Percentiles rank a stretch among this genome's conserved stretches.
These are phyloP conservation scores for Quercus mongolica DNA, from an alignment of 306 rosid genomes.

Conservation along the genomic window DNA sequence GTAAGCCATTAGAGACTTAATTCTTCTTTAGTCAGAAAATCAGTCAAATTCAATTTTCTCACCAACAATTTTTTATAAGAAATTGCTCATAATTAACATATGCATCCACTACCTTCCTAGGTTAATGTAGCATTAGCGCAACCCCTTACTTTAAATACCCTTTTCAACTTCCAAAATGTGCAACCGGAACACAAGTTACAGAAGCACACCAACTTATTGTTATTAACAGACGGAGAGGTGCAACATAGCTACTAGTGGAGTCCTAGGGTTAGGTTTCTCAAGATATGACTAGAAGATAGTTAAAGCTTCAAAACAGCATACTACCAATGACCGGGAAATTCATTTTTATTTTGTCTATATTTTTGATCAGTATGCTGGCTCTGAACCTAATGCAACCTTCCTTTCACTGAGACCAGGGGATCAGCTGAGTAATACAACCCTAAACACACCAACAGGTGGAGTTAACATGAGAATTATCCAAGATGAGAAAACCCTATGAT, in stretches of 20 bases:
- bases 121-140: neutral
- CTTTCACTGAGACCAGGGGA: conserved; percentile 26
- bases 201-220: neutral
- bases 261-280: neutral
- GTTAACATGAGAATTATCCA: conserved; percentile 37
- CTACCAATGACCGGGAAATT: conserved; percentile 7
- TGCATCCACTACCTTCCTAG: neutral
- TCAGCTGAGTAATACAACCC: conserved; percentile 26
- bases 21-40: conserved; percentile 10
- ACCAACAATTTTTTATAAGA: neutral
- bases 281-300: neutral
- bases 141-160: neutral
- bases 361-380: neutral
- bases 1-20: neutral
- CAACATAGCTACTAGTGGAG: neutral
- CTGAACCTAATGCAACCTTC: conserved; percentile 39
- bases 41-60: conserved; percentile 9
- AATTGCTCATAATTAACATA: neutral
- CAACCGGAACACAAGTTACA: neutral
- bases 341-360: neutral
- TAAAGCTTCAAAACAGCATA: conserved; percentile 4
- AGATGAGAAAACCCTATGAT: conserved; percentile 51
- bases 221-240: neutral
- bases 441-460: conserved; percentile 41
- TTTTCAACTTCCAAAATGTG: neutral